These are phyloP conservation scores for Phytophthora nicotianae DNA, from an alignment of 352 stramenopile genomes.

Conservation along the genomic window DNA sequence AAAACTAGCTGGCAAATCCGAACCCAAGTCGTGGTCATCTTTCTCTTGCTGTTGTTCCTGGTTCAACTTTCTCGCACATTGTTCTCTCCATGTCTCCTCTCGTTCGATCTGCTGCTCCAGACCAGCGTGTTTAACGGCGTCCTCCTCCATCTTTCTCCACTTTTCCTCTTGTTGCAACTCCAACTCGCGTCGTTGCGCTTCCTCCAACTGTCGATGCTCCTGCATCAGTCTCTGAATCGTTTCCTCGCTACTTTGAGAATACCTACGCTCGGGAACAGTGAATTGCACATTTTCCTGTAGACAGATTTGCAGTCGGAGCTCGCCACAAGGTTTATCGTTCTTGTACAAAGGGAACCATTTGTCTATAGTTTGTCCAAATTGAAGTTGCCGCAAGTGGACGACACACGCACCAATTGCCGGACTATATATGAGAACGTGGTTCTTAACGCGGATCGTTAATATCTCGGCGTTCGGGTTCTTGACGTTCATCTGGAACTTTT, in stretches of 20 bases:
- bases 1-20: conserved; percentile 10
- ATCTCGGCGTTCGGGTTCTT: conserved; percentile 53
- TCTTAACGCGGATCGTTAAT: conserved; percentile 78
- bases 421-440: conserved; percentile 67
- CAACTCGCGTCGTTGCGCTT: conserved; percentile 15
- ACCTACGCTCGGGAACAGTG: neutral
- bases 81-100: conserved; percentile 22
- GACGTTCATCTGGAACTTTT: conserved; percentile 74
- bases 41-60: neutral
- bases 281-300: conserved; percentile 29
- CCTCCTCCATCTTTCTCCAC: conserved; percentile 24
- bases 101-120: conserved; percentile 15
- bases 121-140: conserved; percentile 17
- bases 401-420: conserved; percentile 63
- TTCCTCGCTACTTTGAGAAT: conserved; percentile 24
- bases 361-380: conserved; percentile 48
- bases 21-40: conserved; percentile 9
- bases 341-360: conserved; percentile 68
- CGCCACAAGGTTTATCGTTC: conserved; percentile 39
- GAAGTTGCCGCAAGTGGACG: conserved; percentile 59
- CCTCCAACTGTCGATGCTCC: conserved; percentile 32
- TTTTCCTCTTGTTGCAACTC: conserved; percentile 26
- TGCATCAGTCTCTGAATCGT: conserved; percentile 30
- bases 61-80: conserved; percentile 8
- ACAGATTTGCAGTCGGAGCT: conserved; percentile 65